Percentiles rank a stretch among this genome's conserved stretches.
phyloP scores from a whole-genome alignment of 2,329 filamentous ascomycete genomes.

The Aspergillus tanneri region DNA sequence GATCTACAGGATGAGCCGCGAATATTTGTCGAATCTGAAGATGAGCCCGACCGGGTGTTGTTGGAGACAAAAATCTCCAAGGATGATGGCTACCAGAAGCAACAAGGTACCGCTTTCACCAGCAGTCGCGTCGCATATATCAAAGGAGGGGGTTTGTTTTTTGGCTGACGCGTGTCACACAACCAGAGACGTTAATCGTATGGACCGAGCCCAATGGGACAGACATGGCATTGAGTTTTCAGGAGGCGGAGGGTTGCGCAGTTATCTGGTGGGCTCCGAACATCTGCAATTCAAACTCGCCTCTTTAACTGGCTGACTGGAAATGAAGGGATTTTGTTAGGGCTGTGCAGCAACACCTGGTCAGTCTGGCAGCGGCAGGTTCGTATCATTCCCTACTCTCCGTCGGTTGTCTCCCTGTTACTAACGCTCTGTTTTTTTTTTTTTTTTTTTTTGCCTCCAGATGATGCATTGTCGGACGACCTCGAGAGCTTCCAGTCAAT shows the following conservation, averaged over 20 bases:
- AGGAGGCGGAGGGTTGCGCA: conserved; percentile 91
- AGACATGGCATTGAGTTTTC: conserved; percentile 97
- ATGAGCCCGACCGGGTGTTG: conserved; percentile 77
- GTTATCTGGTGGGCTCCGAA: conserved; percentile 72
- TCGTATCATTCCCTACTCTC: conserved; percentile 6
- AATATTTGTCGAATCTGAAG: conserved; percentile 90
- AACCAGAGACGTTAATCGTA: conserved; percentile 87
- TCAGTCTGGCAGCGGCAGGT: conserved; percentile 63
- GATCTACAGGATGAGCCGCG: conserved; percentile 69
- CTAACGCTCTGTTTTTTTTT: neutral
- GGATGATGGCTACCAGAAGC: conserved; percentile 96
- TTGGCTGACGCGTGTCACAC: conserved; percentile 25
- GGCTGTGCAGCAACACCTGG: conserved; percentile 74
- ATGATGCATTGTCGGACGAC: conserved; percentile 88
- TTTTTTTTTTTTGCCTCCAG: conserved; percentile 42
- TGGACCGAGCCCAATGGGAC: conserved; percentile 91
- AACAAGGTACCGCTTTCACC: conserved; percentile 68
- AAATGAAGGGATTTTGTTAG: conserved; percentile 80
- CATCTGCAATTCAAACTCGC: conserved; percentile 26
- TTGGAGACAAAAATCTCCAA: conserved; percentile 87
- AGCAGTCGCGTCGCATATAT: conserved; percentile 14
- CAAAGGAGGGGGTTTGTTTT: neutral
- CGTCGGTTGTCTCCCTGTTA: neutral
- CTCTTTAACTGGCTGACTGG: conserved; percentile 23
- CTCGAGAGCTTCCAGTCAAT: conserved; percentile 71